Evolutionary conservation across 768 basidiomycete genomes (phyloP), one percentile per base, ranked within the genome.

Genomic region (Lepiota brunneoincarnata): DNA sequence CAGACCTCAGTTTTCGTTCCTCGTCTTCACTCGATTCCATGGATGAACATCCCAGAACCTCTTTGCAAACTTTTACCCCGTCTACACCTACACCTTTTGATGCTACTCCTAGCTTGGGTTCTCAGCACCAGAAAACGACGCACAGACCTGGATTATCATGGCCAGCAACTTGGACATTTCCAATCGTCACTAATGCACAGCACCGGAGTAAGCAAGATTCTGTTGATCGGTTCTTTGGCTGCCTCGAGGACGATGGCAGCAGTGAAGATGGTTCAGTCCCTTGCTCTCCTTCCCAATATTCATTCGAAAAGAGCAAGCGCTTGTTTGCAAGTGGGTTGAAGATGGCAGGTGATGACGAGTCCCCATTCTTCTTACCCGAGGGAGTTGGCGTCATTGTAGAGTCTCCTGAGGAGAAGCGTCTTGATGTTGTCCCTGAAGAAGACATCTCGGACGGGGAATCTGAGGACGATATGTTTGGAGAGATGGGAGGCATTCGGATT

Each of bases 201-300:
- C 31, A n/a, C 1, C 55, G 66, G 9, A 52, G 57, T 5, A 67
- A 64, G 41, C 58, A 61, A 49, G 76, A 81, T 17, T 79, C 84
- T n/a, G 72, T 87, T 7, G 90, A 92, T 64, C 78, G 75, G 31
- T 92, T 92, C 77, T 92, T 92, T 60, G 84, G 80, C 39, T 92
- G 89, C 56, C 69, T 82, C 36, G 83, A 86, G 49, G 78, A 78
- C 49, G 78, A 80, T 59, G 75, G 77, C 35, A 65, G 61, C 24
- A 68, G 72, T 24, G 62, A 59, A 3, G 51, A 54, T 23, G 68
- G 63, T 4, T 70, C 70, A 38, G 73, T 79, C 0, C 82, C 83
- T 5, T 67, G 72, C 63, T 65, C 63, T 44, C 72, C 73, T 41
- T 69, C 74, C 58, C 62, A 69, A 38, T 79, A 73, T 63, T 71